Percentiles rank a stretch among this genome's conserved stretches.
phyloP scores from a whole-genome alignment of 1,284 basidiomycete species.

The Albatrellus sp. region DNA sequence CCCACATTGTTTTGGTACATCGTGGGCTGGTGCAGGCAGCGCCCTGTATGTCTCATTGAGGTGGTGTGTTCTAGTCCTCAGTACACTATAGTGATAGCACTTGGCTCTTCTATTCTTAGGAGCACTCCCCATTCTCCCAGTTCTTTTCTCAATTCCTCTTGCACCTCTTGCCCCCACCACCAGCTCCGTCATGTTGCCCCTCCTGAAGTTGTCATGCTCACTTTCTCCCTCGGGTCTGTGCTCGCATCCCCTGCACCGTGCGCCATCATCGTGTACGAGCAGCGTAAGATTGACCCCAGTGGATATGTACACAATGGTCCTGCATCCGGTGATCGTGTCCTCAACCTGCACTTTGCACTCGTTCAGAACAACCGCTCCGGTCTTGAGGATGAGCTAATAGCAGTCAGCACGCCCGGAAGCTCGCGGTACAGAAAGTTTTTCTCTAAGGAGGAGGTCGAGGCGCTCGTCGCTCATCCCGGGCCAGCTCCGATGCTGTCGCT shows the following conservation, averaged over 20 bases:
- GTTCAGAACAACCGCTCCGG: constrained; percentile 16
- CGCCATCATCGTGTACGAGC: constrained; percentile 12
- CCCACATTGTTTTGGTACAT: too few species aligned
- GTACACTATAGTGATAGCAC: too few species aligned
- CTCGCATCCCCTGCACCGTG: neutral
- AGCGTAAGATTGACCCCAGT: constrained; percentile 7
- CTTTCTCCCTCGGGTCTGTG: neutral
- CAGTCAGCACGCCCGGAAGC: constrained; percentile 22
- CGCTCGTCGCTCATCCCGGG: constrained; percentile 9
- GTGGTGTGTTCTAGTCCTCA: too few species aligned
- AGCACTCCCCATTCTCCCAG: too few species aligned
- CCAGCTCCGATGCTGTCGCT: constrained; percentile 22
- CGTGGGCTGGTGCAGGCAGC: too few species aligned
- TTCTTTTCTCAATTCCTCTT: neutral
- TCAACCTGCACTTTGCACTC: constrained; percentile 16
- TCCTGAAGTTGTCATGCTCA: neutral
- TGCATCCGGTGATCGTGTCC: constrained; percentile 8
- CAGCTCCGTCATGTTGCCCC: neutral
- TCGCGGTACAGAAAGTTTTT: constrained; percentile 21
- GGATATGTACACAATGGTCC: constrained; percentile 13
- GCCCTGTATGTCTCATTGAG: too few species aligned
- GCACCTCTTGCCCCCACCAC: neutral
- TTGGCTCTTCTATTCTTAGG: too few species aligned
- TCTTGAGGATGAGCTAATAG: constrained; percentile 18
- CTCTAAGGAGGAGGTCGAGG: constrained; percentile 19